Evolutionary conservation across 176 grass and related monocot genomes (phyloP), one percentile per base, ranked within the genome.

Genomic region (Oryza australiensis): DNA sequence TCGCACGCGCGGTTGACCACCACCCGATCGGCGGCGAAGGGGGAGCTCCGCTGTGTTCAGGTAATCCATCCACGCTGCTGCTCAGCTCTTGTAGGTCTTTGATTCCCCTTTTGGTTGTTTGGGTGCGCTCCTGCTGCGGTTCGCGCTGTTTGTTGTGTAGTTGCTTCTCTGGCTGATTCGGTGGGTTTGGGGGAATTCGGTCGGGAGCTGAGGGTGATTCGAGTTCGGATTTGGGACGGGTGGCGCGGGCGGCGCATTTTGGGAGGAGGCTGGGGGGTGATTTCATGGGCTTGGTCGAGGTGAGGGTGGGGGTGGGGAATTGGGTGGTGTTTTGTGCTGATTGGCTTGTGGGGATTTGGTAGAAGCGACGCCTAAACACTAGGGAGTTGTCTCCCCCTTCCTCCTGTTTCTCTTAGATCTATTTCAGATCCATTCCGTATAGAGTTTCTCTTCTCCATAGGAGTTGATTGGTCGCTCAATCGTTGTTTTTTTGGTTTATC

Each of bases 1-100:
- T 18, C 64, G 37, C 29, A 7, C 24, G 35, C 53, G 51, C 70
- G 82, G 74, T 82, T 77, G 87, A 66, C 55, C 55, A 9, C 55
- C 55, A 11, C 45, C 27, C 55, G 51, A 26, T 40, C 32, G 76
- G 60, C 27, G 23, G 29, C 14, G 68, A n/a, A 20, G 51, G 49
- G 68, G 32, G 74, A 20, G 55, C 9, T 22, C 13, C 20, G 5
- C 42, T 24, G 33, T 65, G 38, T 10, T 10, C 63, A 82, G 82
- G 82, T 28, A 11, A 55, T 48, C 51, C 3, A 1, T 26, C 27
- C 27, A 0, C 49, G 38, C 70, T 13, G 29, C 70, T 75, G 55
- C 5, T 60, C 4, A 22, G 29, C 10, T 82, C 32, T 77, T 42
- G 66, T 78, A 26, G 66, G 43, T 66, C 66, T 26, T 24, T 9